phyloP scores from a whole-genome alignment of 1,139 yeast genomes.

The Yamadazyma triangularis region DNA sequence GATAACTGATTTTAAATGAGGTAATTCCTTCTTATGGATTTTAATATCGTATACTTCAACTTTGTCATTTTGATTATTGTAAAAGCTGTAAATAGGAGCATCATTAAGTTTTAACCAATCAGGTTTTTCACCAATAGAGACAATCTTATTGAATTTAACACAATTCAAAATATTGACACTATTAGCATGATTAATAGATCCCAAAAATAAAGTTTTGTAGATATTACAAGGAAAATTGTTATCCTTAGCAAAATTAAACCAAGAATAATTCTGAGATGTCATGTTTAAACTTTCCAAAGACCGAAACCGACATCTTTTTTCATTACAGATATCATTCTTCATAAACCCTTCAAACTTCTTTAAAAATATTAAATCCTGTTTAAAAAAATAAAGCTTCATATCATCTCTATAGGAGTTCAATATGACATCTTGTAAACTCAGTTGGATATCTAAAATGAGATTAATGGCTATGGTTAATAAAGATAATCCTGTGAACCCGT shows the following conservation, averaged over 20 bases:
- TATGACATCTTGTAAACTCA: slow-evolving; percentile 20
- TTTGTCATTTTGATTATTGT: slow-evolving; percentile 15
- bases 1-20: slow-evolving; percentile 21
- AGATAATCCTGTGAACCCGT: slow-evolving; percentile 40
- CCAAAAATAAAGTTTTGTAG: slow-evolving; percentile 26
- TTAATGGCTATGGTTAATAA: slow-evolving; percentile 25
- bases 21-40: slow-evolving; percentile 14
- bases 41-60: slow-evolving; percentile 27
- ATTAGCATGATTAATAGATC: slow-evolving; percentile 33
- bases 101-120: slow-evolving; percentile 24
- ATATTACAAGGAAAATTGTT: slow-evolving; percentile 37
- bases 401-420: slow-evolving; percentile 12
- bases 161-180: slow-evolving; percentile 26
- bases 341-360: slow-evolving; percentile 29
- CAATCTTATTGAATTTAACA: slow-evolving; percentile 20
- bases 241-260: slow-evolving; percentile 31
- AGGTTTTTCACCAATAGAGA: slow-evolving; percentile 38
- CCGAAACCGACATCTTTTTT: background rate
- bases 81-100: slow-evolving; percentile 23
- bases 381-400: slow-evolving; percentile 28
- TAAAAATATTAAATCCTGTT: slow-evolving; percentile 28
- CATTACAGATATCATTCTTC: slow-evolving; percentile 8
- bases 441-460: slow-evolving; percentile 16
- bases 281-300: slow-evolving; percentile 9
- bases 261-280: slow-evolving; percentile 17